These are phyloP conservation scores for Botrytis galanthina DNA, from an alignment of 2,329 filamentous ascomycete species.

Conservation along the genomic window DNA sequence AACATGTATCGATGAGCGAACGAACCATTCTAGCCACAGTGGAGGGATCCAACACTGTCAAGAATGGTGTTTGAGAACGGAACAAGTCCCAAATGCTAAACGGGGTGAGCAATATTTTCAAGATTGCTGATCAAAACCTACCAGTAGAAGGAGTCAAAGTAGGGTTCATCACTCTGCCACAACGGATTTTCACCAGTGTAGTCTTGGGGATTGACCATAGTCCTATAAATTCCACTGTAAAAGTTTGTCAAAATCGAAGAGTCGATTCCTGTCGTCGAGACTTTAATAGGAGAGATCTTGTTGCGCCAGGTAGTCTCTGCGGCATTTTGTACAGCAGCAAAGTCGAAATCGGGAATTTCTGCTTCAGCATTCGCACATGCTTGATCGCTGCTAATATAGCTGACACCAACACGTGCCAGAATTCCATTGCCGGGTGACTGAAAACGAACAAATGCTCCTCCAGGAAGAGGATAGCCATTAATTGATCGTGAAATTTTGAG, in stretches of 20 bases:
- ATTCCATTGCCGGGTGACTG: constrained; percentile 50
- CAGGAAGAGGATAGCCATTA: constrained; percentile 55
- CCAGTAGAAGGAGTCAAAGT: constrained; percentile 71
- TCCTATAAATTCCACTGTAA: constrained; percentile 68
- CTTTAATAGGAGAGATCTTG: constrained; percentile 57
- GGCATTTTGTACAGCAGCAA: constrained; percentile 50
- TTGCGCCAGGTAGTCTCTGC: constrained; percentile 58
- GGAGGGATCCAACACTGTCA: constrained; percentile 65
- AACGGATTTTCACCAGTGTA: constrained; percentile 71
- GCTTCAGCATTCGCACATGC: constrained; percentile 66
- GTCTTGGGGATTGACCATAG: constrained; percentile 69
- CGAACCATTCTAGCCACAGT: constrained; percentile 65
- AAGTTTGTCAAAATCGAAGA: constrained; percentile 58
- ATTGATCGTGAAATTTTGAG: constrained; percentile 52
- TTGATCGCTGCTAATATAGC: constrained; percentile 63
- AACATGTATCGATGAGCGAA: constrained; percentile 70
- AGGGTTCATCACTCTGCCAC: constrained; percentile 65
- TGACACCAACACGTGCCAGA: constrained; percentile 63
- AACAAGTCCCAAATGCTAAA: constrained; percentile 67
- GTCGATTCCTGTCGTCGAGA: constrained; percentile 53
- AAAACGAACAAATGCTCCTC: constrained; percentile 63
- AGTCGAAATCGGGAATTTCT: constrained; percentile 68
- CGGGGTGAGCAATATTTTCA: neutral
- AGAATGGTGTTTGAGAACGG: constrained; percentile 64
- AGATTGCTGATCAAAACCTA: constrained; percentile 6